phyloP scores from a whole-genome alignment of 2,329 filamentous ascomycete species.

The Beauveria medogensis region DNA sequence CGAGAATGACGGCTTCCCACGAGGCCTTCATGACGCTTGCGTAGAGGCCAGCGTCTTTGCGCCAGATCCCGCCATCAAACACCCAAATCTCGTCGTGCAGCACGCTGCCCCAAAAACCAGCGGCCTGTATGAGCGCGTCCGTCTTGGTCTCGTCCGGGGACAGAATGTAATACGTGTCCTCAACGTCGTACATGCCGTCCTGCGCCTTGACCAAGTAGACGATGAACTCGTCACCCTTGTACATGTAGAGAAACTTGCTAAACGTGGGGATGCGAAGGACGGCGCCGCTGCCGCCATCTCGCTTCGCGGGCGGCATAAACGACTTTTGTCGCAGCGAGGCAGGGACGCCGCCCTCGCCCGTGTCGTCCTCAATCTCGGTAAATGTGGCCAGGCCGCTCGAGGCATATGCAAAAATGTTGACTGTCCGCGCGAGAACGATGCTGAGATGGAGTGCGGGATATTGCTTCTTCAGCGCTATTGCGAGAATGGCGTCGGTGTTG shows the following conservation, averaged over 20 bases:
- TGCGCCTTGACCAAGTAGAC: conserved; percentile 35
- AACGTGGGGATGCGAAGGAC: conserved; percentile 27
- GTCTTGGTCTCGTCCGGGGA: conserved; percentile 22
- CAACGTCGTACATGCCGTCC: conserved; percentile 24
- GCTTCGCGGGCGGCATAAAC: conserved; percentile 32
- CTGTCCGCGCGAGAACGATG: conserved; percentile 14
- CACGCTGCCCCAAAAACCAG: conserved; percentile 44
- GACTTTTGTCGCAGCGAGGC: conserved; percentile 29
- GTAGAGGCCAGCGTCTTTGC: conserved; percentile 54
- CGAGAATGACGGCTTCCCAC: conserved; percentile 62
- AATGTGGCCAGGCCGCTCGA: conserved; percentile 29
- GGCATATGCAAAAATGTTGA: conserved; percentile 36
- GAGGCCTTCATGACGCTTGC: conserved; percentile 43
- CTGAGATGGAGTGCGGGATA: conserved; percentile 6
- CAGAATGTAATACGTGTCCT: conserved; percentile 32
- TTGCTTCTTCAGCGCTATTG: conserved; percentile 30
- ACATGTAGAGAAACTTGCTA: conserved; percentile 35
- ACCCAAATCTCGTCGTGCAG: conserved; percentile 60
- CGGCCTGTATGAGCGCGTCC: conserved; percentile 47
- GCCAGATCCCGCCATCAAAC: conserved; percentile 55
- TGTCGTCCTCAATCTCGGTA: conserved; percentile 21
- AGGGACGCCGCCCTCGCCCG: conserved; percentile 19
- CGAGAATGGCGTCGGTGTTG: conserved; percentile 36
- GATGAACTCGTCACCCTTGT: conserved; percentile 34
- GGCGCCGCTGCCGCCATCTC: conserved; percentile 31